Conservation (phyloP, 179 eudicot genomes). For the Spinacia oleracea region DNA sequence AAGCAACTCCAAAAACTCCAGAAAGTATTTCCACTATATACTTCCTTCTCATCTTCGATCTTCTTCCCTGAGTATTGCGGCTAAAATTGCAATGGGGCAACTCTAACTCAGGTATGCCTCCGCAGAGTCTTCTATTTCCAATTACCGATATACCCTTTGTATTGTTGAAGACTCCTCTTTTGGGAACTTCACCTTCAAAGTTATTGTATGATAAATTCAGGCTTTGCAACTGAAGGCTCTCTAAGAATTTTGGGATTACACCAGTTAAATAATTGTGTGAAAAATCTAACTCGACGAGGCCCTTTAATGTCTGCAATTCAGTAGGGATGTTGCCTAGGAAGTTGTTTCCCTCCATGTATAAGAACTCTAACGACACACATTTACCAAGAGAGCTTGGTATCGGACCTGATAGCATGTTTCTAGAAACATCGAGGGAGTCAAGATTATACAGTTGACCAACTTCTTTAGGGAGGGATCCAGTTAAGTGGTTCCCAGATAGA, state of each 20-base stretch:
- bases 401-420: slow-evolving; percentile 25
- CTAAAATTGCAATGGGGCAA: too few species aligned
- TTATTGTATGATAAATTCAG: slow-evolving; percentile 27
- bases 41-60: too few species aligned
- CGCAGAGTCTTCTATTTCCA: too few species aligned
- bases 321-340: slow-evolving; percentile 23
- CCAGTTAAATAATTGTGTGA: slow-evolving; percentile 29
- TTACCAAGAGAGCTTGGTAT: slow-evolving; percentile 14
- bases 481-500: slow-evolving; percentile 13
- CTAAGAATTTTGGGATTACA: slow-evolving; percentile 11
- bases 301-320: not conserved
- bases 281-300: slow-evolving; percentile 25
- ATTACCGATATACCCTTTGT: too few species aligned
- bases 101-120: too few species aligned
- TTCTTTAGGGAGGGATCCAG: slow-evolving; percentile 16
- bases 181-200: slow-evolving; percentile 30
- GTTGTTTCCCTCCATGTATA: slow-evolving; percentile 14
- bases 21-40: too few species aligned
- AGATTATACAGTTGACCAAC: slow-evolving; percentile 16
- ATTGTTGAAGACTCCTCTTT: too few species aligned
- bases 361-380: not conserved
- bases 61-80: too few species aligned
- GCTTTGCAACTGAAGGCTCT: not conserved
- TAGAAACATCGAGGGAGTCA: slow-evolving; percentile 8
- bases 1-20: too few species aligned